A percentile compares a stretch with the other conserved stretches of the same genome.
These are phyloP conservation scores for Helminthosporium solani DNA, from an alignment of 2,329 filamentous ascomycete genomes.

Conservation along the genomic window DNA sequence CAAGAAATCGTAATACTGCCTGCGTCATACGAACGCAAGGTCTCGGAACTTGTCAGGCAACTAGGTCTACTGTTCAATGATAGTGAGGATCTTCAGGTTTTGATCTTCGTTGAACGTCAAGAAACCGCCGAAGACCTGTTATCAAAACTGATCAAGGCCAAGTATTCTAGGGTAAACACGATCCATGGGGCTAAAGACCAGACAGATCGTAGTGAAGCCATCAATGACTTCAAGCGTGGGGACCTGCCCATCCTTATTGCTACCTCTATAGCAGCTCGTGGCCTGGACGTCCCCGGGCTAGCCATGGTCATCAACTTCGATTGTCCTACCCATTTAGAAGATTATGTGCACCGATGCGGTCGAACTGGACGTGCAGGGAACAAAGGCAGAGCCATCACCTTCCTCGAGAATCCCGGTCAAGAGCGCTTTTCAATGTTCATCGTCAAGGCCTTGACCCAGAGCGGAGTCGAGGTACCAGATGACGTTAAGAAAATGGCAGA, in stretches of 20 bases:
- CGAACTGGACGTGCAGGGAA: constrained; percentile 94
- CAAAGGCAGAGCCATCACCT: constrained; percentile 91
- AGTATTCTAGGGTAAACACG: constrained; percentile 61
- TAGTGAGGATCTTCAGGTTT: constrained; percentile 84
- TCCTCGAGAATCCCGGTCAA: constrained; percentile 88
- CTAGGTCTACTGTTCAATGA: constrained; percentile 82
- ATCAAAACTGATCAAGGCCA: constrained; percentile 31
- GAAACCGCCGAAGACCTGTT: constrained; percentile 60
- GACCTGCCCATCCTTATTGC: constrained; percentile 87
- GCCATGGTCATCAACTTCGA: constrained; percentile 97
- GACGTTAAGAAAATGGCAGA: constrained; percentile 61
- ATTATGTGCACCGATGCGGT: constrained; percentile 92
- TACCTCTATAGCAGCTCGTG: constrained; percentile 91
- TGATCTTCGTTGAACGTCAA: constrained; percentile 91
- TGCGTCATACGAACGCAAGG: constrained; percentile 67
- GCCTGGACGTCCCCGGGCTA: constrained; percentile 91
- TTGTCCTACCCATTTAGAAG: constrained; percentile 89
- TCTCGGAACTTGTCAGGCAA: constrained; percentile 78
- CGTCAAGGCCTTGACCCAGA: constrained; percentile 88
- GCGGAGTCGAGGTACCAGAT: constrained; percentile 79
- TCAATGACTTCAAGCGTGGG: constrained; percentile 58
- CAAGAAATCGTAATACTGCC: constrained; percentile 78
- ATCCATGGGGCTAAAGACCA: constrained; percentile 71
- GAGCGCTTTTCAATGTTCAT: constrained; percentile 88
- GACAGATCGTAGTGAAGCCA: constrained; percentile 37